Base-by-base conservation (phyloP, 2,329 filamentous ascomycete species). In the Penicillium sp. region DNA sequence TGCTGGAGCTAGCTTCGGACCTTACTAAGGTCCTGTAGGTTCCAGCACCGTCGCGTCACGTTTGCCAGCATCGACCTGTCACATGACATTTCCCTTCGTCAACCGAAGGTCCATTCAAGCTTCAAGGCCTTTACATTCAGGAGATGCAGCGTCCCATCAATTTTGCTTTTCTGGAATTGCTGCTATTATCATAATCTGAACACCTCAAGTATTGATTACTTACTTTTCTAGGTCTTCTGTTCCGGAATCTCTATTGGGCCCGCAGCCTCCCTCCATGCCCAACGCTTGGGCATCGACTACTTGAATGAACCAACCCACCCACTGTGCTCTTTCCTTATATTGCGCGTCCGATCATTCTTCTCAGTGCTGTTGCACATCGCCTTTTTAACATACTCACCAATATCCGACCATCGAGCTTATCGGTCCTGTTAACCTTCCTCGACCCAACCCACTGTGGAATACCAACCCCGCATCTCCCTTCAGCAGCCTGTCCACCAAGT, bases 241-340 rank as follows among this genome's bases (percentile, higher is more conserved):
- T 23, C 23, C 17, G 13, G 46, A 15, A n/a, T 30, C 17, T 21
- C 51, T 41, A 41, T 51, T 48, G 21, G 46, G 13, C 23, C 51
- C 11, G 46, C 44, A 29, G 9, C 41, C 13, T 44, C 29, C 35
- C 21, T 56, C 35, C 15, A 57, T 58, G 60, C 60, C 60, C 60
- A 62, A 58, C 44, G 31, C 44, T 62, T 58, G 60, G 60, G 60
- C 60, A 62, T 62, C 60, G 49, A 58, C 46, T 7, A 31, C 15
- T n/a, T 26, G 26, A 26, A 26, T 26, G 4, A 26, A n/a, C 11
- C 44, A 58, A 54, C 19, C 49, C 48, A 48, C 21, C 21, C 21
- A 21, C 21, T 21, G 23, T 11, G n/a, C 19, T 47, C 45, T 21
- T 47, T 15, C 41, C 7, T 48, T 53, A 30, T 35, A 56, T 44